A percentile compares a stretch with the other conserved stretches of the same genome.
Conservation (phyloP, 257 asterid genomes). For the Solanum rostratum region DNA sequence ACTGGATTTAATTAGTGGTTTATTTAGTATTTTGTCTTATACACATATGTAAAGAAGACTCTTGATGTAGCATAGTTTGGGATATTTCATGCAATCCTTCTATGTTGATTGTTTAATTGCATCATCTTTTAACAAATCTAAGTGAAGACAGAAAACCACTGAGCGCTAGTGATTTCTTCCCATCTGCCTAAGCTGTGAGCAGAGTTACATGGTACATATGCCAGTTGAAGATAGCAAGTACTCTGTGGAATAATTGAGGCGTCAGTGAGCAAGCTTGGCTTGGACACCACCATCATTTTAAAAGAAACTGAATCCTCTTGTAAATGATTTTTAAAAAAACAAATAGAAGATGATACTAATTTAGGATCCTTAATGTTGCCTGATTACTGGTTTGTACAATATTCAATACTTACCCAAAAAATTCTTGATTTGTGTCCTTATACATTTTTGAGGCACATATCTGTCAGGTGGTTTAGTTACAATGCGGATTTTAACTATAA, state of each 20-base stretch:
- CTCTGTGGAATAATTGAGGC: neutral
- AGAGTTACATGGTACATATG: neutral
- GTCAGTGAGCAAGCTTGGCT: neutral
- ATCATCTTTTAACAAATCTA: neutral
- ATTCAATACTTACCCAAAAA: neutral
- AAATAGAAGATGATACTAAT: neutral
- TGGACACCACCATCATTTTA: neutral
- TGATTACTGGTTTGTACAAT: neutral
- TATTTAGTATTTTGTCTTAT: neutral
- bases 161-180: neutral
- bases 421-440: neutral
- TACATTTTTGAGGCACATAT: neutral
- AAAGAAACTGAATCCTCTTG: neutral
- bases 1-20: neutral
- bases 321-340: neutral
- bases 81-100: neutral
- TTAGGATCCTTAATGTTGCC: neutral
- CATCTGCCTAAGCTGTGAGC: neutral
- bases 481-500: neutral
- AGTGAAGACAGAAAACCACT: neutral
- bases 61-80: neutral
- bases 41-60: neutral
- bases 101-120: neutral
- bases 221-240: neutral
- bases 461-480: neutral